Evolutionary conservation across 805 yeast genomes (phyloP).

Genomic region (Yarrowia deformans): DNA sequence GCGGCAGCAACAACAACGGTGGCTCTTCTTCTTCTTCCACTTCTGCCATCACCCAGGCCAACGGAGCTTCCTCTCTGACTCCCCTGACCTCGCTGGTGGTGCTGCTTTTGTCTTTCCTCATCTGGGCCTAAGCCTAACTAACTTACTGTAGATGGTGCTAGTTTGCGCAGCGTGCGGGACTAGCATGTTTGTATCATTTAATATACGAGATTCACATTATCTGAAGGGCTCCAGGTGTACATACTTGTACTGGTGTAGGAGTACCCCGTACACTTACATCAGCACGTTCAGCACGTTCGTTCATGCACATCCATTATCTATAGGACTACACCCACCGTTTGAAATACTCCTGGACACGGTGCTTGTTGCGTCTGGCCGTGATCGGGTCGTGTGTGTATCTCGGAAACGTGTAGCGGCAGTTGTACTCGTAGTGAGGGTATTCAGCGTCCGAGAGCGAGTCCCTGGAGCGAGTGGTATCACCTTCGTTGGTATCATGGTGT

Average conservation of each 20-base stretch:
- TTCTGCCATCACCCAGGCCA: constrained; percentile 27
- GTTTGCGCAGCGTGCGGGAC: constrained; percentile 26
- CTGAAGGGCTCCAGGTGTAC: neutral
- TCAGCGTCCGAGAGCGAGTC: neutral
- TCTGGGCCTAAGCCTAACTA: constrained; percentile 32
- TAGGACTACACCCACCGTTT: constrained; percentile 1
- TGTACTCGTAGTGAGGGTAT: neutral
- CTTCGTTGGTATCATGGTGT: neutral
- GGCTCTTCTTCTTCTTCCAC: constrained; percentile 2
- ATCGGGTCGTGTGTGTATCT: constrained; percentile 5
- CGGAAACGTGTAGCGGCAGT: neutral
- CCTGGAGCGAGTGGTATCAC: neutral
- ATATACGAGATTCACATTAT: constrained; percentile 4
- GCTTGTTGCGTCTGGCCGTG: neutral
- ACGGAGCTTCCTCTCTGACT: constrained; percentile 4
- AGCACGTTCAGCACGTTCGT: no score
- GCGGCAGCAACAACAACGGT: neutral
- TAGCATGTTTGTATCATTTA: constrained; percentile 33
- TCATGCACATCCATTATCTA: no score
- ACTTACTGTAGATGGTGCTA: constrained; percentile 24
- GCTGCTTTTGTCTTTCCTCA: constrained; percentile 32
- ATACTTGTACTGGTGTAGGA: no score
- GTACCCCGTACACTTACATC: no score
- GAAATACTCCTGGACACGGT: neutral
- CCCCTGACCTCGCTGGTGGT: constrained; percentile 28